Evolutionary conservation across 2,329 filamentous ascomycete species (phyloP), one percentile per base, ranked within the genome.

Genomic region (Talaromyces islandicus): DNA sequence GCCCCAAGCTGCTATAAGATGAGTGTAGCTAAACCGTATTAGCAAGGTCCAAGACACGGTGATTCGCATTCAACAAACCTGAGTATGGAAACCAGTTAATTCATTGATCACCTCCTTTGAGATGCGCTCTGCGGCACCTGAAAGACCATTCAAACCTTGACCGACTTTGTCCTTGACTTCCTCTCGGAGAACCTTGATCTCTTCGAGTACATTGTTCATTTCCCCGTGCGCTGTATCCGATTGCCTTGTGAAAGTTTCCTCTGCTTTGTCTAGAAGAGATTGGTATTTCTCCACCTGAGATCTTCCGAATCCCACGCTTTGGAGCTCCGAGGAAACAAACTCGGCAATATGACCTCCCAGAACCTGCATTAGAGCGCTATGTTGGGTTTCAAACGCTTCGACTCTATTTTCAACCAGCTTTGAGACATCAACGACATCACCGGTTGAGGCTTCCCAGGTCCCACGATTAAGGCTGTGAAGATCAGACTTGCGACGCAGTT

Each of bases 191-290:
- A 85, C 86, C 71, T 92, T 92, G 72, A 97, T 96, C 71, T 96
- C 93, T 68, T 94, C 90, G 10, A 99, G 81, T 1, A 96, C 88
- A n/a, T 85, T 80, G 67, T 97, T 92, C 90, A 97, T 92, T 60
- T 92, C 89, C 54, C 92, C 86, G 68, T 89, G 90, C 2, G 91
- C 88, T 63, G 68, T 66, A 5, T 67, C 68, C 1, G 71, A 76
- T 60, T 77, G 74, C 19, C 60, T 63, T 58, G 89, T 82, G 17
- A 95, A 82, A 65, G 89, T 84, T 56, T 81, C 79, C 71, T 88
- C 87, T 0, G 89, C 90, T 19, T 82, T 79, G 43, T 85, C 81
- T 66, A 96, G 91, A 0, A 82, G 81, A 7, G 81, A 77, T 9
- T 89, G 81, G 68, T 92, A 89, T 52, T 87, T 81, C 57, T 89